A percentile compares a stretch with the other conserved stretches of the same genome.
Conservation (phyloP, 2,329 filamentous ascomycete genomes). For the Trichoderma guizhouense region DNA sequence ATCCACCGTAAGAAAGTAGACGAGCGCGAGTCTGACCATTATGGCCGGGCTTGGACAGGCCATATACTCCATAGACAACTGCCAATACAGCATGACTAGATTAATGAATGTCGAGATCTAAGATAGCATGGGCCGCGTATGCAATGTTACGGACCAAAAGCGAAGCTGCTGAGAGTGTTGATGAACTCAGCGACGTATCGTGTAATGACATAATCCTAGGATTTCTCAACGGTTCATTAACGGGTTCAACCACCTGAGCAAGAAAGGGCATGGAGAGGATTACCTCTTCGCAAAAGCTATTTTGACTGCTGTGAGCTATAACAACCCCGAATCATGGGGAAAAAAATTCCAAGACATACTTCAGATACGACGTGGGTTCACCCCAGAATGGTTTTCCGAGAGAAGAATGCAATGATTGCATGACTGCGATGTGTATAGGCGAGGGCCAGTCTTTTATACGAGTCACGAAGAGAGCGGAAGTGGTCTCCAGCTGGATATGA, state of each 20-base stretch:
- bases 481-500: background rate
- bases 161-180: conserved; percentile 42
- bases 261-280: background rate
- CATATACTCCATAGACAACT: conserved; percentile 40
- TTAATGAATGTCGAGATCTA: background rate
- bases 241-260: background rate
- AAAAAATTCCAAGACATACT: background rate
- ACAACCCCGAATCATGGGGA: background rate
- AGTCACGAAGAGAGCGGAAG: background rate
- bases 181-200: conserved; percentile 44
- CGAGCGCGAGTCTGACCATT: conserved; percentile 27
- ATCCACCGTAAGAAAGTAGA: conserved; percentile 35
- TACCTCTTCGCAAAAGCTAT: background rate
- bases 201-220: conserved; percentile 39
- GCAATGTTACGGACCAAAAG: conserved; percentile 29
- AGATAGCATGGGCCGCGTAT: background rate
- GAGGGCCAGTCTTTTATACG: background rate
- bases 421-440: background rate
- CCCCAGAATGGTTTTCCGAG: background rate
- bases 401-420: background rate
- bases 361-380: background rate
- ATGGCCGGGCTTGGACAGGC: conserved; percentile 26
- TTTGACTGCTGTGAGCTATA: background rate
- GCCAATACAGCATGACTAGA: background rate
- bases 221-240: background rate